phyloP scores from a whole-genome alignment of 2,329 filamentous ascomycete species.

The Botrytis pseudocinerea region DNA sequence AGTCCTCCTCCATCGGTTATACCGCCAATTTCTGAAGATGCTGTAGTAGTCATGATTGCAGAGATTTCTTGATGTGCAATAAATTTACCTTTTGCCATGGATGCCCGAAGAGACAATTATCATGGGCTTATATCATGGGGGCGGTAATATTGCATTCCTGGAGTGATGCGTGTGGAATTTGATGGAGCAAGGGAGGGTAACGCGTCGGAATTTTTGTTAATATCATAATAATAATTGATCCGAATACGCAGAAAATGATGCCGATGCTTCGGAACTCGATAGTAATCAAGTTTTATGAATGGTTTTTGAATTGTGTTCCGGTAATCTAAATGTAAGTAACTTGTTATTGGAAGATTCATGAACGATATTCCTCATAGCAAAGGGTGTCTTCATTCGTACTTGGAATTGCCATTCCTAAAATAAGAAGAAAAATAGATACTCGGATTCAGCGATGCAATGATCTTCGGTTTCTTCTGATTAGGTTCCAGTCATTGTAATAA shows the following conservation, averaged over 20 bases:
- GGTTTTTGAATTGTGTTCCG: no score
- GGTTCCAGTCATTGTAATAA: background rate
- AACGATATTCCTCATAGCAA: background rate
- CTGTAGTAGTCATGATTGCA: background rate
- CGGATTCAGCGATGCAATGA: background rate
- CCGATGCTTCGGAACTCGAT: background rate
- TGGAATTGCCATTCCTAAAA: background rate
- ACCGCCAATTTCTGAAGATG: background rate
- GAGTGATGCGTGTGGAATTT: background rate
- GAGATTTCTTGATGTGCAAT: background rate
- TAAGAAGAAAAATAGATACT: background rate
- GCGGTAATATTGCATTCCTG: background rate
- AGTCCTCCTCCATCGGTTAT: constrained; percentile 10
- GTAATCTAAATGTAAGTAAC: background rate
- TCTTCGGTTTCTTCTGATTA: no score
- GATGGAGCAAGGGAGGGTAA: background rate
- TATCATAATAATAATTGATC: background rate
- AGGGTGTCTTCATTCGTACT: background rate
- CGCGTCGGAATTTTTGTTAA: background rate
- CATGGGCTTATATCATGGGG: background rate
- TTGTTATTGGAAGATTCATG: background rate
- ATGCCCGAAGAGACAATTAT: background rate
- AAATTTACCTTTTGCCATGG: background rate
- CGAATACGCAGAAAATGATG: no score
- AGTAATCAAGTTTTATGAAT: background rate